phyloP scores from a whole-genome alignment of 2,329 filamentous ascomycete species.

The Arthrobotrys megalospora region DNA sequence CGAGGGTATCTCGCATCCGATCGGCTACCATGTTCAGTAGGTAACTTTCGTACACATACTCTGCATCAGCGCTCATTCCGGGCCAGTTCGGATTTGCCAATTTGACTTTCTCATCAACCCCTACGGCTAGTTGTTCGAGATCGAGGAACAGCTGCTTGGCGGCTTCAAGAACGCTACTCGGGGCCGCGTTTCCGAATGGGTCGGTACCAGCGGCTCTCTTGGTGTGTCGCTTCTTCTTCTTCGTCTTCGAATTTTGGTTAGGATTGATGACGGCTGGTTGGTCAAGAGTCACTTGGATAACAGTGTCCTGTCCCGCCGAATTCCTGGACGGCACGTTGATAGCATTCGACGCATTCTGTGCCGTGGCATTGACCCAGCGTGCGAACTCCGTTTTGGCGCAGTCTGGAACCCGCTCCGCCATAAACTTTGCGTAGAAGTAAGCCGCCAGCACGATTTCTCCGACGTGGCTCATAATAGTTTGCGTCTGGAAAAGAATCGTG shows the following conservation, averaged over 20 bases:
- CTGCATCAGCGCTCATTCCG: constrained; percentile 49
- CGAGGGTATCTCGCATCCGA: constrained; percentile 38
- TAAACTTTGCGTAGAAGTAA: constrained; percentile 53
- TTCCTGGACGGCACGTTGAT: constrained; percentile 52
- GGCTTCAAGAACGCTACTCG: constrained; percentile 30
- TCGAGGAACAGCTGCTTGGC: constrained; percentile 45
- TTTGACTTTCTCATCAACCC: constrained; percentile 45
- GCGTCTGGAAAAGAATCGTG: constrained; percentile 44
- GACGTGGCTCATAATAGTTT: constrained; percentile 53
- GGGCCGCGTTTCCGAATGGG: constrained; percentile 38
- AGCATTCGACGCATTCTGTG: constrained; percentile 35
- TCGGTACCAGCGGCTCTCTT: constrained; percentile 37
- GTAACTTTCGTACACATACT: constrained; percentile 53
- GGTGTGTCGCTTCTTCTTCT: constrained; percentile 12
- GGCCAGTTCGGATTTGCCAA: constrained; percentile 52
- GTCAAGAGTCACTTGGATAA: constrained; percentile 40
- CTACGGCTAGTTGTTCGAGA: constrained; percentile 23
- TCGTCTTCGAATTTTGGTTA: background rate
- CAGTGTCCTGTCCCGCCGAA: constrained; percentile 29
- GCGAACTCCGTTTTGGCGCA: constrained; percentile 57
- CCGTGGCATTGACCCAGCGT: constrained; percentile 49
- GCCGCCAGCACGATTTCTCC: constrained; percentile 42
- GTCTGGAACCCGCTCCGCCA: constrained; percentile 51
- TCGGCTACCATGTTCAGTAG: constrained; percentile 49
- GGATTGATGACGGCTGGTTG: constrained; percentile 25